phyloP scores from a whole-genome alignment of 2,329 filamentous ascomycete species.

The Proliferodiscus dingleyae region DNA sequence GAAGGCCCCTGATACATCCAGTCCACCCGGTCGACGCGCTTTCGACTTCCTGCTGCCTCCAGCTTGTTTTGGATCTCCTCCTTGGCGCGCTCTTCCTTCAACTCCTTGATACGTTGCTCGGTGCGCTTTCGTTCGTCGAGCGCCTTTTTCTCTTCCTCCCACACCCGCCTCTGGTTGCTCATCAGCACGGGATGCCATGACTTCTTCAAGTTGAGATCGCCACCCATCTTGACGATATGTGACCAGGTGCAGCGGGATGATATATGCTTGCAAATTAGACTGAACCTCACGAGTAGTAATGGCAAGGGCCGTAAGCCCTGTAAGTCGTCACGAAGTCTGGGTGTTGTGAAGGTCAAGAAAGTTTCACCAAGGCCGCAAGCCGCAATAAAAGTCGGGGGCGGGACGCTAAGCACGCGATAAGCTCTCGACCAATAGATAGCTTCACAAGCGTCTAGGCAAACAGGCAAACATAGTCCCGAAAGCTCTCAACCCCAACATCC shows the following conservation, averaged over 20 bases:
- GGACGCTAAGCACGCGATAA: background rate
- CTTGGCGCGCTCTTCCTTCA: slow-evolving; percentile 87
- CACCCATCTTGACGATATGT: slow-evolving; percentile 74
- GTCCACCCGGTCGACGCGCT: slow-evolving; percentile 78
- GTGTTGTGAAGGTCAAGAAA: too few species aligned
- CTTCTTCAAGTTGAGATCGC: slow-evolving; percentile 92
- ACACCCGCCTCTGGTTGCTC: slow-evolving; percentile 86
- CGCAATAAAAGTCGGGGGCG: background rate
- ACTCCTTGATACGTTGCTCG: slow-evolving; percentile 85
- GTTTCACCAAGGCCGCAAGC: too few species aligned
- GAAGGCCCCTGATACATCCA: slow-evolving; percentile 97
- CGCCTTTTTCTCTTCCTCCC: slow-evolving; percentile 86
- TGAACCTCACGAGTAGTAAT: too few species aligned
- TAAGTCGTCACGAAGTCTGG: too few species aligned
- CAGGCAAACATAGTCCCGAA: slow-evolving; percentile 18
- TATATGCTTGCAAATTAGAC: too few species aligned
- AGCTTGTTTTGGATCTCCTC: slow-evolving; percentile 89
- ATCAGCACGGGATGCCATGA: slow-evolving; percentile 90
- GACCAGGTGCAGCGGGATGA: too few species aligned
- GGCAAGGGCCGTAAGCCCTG: too few species aligned
- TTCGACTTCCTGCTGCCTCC: slow-evolving; percentile 79
- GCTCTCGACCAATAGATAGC: slow-evolving; percentile 5
- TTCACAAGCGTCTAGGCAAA: background rate
- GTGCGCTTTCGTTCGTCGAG: slow-evolving; percentile 93
- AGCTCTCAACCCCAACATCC: slow-evolving; percentile 2